Evolutionary conservation across 2,329 filamentous ascomycete genomes (phyloP), one percentile per base, ranked within the genome.

Genomic region (Ploettnerulaceae sp.): DNA sequence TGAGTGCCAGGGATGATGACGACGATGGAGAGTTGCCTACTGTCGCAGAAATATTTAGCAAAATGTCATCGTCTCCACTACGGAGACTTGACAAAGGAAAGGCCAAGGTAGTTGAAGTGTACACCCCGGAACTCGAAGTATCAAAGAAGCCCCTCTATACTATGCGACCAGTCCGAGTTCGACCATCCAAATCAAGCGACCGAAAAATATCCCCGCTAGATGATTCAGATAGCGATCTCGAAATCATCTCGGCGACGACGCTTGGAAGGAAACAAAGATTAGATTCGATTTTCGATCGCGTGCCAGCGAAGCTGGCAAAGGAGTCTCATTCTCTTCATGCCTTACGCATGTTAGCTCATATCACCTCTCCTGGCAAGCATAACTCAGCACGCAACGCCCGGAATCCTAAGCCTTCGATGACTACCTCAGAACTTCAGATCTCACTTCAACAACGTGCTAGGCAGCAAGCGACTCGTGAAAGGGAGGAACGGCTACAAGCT

Each of bases 391-490:
- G 66, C 29, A 69, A 72, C 61, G 24, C 35, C 12, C 63, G 66
- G 29, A 67, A 68, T 15, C 66, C 67, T 38, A 75, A 71, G 48
- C 69, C 68, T 35, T 73, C 72, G 7, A 85, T 95, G 72, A 88
- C 79, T 6, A 71, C 75, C 0, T 76, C 74, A 21, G 81, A 93
- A 55, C 74, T 95, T 44, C 81, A 90, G 35, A 69, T 74, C 7
- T 75, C 72, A 25, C 70, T 97, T 6, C 73, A 84, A 28, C 77
- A 80, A 54, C 82, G 82, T 51, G 89, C 89, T 5, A 81, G 87
- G 34, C 76, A 84, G 50, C 93, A 98, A 66, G 90, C 89, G 34
- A 81, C 81, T 50, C 67, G 77, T 32, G 89, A 93, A 64, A 82
- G 88, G 43, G 79, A 87, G 49, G 82, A 87, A 56, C 84, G 84